phyloP scores from a whole-genome alignment of 1,139 yeast genomes.

The Groenewaldozyma sp. region DNA sequence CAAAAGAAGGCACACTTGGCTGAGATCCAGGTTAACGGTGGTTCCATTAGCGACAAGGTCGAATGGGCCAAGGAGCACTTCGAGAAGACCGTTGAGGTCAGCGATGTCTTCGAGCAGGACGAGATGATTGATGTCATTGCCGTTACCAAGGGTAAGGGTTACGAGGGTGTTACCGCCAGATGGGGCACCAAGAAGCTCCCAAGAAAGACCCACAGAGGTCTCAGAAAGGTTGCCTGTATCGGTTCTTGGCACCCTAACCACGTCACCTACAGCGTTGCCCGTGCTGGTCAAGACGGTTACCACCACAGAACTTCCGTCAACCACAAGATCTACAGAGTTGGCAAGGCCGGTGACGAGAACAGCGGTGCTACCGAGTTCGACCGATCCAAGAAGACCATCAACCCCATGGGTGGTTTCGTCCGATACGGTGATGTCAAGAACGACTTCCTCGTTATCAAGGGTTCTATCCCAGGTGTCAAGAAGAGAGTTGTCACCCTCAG shows the following conservation, averaged over 20 bases:
- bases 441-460: conserved; percentile 96
- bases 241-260: conserved; percentile 99
- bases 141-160: conserved; percentile 99
- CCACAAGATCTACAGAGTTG: conserved; percentile 99
- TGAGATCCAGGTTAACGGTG: conserved; percentile 99
- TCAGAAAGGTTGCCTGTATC: conserved; percentile 99
- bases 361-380: conserved; percentile 96
- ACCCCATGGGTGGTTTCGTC: conserved; percentile 99
- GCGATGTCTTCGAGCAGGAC: conserved; percentile 95
- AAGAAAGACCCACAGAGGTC: conserved; percentile 99
- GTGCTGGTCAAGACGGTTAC: conserved; percentile 99
- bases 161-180: conserved; percentile 99
- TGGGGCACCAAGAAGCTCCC: conserved; percentile 99
- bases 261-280: conserved; percentile 99
- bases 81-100: conserved; percentile 96
- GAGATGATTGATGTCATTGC: conserved; percentile 98
- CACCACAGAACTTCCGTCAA: conserved; percentile 99
- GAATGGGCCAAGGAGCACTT: conserved; percentile 99
- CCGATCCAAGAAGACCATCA: conserved; percentile 99
- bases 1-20: conserved; percentile 99
- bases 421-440: conserved; percentile 97
- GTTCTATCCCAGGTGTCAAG: conserved; percentile 99
- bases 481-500: conserved; percentile 99
- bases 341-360: conserved; percentile 90
- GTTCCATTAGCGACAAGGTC: conserved; percentile 94